Evolutionary conservation across 257 asterid genomes (phyloP), one percentile per base, ranked within the genome.

Genomic region (Sherardia arvensis): DNA sequence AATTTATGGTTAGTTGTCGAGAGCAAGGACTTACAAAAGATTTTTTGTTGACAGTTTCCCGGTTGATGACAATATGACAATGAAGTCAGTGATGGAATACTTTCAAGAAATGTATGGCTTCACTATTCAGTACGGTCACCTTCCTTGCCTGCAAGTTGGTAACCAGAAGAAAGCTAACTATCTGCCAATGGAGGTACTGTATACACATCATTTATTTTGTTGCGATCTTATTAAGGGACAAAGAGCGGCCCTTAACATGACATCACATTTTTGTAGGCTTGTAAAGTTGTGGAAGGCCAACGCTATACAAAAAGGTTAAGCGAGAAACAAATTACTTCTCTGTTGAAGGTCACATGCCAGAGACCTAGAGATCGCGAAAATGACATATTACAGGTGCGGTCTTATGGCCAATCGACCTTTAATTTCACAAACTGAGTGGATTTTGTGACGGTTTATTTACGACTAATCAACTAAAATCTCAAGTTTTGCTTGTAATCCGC

Each of bases 131-230:
- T 74, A 94, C 43, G 76, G 94, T 49, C 97, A 94, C 79, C 93
- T 94, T 65, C 99, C 99, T 68, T 94, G 99, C 78, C 97, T 94
- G 53, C 99, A 94, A 94, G 99, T 94, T n/a, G 99, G 99, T 73
- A 94, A 90, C 78, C 99, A 94, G 77, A 94, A 87, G 91, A 94
- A 94, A 82, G 97, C 96, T 36, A 94, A 84, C 80, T 94, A 93
- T 78, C 79, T 93, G 59, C 99, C 99, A 4, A 90, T 93, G 99
- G 99, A 93, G 99, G 99, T 90, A 23, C 51, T 14, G 47, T 38
- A 9, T 38, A 30, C 71, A 51, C 60, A 20, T 49, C 57, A 25
- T 7, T 26, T 18, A 25, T 34, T 28, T 32, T 63, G 48, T 10
- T 15, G 7, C 62, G 14, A 21, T 69, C 34, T 8, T 27, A 45